Conservation (phyloP, 1,284 basidiomycete genomes). For the Cutaneotrichosporon cutaneum region DNA sequence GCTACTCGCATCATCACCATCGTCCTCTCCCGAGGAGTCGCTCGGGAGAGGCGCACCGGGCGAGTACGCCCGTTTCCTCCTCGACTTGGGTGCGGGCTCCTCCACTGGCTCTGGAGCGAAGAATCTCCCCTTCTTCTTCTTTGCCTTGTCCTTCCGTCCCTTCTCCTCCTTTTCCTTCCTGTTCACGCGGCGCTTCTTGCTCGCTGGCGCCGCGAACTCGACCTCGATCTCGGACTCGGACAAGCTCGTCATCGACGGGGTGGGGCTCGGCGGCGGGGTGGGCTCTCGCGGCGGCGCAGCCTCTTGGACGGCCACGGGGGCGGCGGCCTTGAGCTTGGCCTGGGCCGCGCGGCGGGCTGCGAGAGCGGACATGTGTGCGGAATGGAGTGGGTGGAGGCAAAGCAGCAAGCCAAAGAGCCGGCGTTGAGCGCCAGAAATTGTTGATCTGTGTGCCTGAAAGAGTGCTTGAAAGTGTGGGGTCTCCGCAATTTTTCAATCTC, state of each 20-base stretch:
- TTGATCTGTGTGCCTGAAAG: background rate
- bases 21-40: slow-evolving; percentile 9
- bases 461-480: background rate
- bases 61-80: slow-evolving; percentile 30
- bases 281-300: slow-evolving; percentile 1
- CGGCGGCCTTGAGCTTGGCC: slow-evolving; percentile 12
- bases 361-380: slow-evolving; percentile 32
- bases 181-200: slow-evolving; percentile 17
- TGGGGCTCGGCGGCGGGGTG: slow-evolving; percentile 8
- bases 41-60: slow-evolving; percentile 33
- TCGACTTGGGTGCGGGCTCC: slow-evolving; percentile 6
- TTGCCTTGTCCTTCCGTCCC: slow-evolving; percentile 5
- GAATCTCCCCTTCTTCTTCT: slow-evolving; percentile 9
- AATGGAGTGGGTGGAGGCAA: slow-evolving; percentile 5
- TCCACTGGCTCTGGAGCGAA: slow-evolving; percentile 6
- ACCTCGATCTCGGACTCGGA: slow-evolving; percentile 9
- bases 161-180: slow-evolving; percentile 16
- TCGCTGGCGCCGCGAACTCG: slow-evolving; percentile 11
- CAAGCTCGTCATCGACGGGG: slow-evolving; percentile 10
- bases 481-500: slow-evolving; percentile 4
- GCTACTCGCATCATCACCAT: slow-evolving; percentile 5
- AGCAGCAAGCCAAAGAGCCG: background rate
- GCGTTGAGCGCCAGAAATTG: slow-evolving; percentile 4
- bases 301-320: background rate
- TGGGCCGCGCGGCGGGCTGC: slow-evolving; percentile 35